phyloP scores from a whole-genome alignment of 257 asterid genomes.

The Solanum bulbocastanum region DNA sequence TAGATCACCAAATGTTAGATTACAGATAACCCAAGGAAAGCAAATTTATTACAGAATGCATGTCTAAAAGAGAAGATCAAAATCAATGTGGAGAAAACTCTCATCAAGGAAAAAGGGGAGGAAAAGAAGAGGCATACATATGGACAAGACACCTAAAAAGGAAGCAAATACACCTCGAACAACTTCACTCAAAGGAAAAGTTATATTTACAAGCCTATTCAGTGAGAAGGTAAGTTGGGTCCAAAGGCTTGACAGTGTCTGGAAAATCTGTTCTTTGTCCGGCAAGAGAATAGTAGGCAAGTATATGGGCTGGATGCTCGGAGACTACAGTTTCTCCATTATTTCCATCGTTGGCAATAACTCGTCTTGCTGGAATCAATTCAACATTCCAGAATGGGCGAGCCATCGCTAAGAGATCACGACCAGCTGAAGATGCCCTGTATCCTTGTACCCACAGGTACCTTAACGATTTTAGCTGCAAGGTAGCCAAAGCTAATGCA shows the following conservation, averaged over 20 bases:
- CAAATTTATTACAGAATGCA: not conserved
- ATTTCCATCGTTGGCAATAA: not conserved
- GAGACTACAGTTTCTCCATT: slow-evolving; percentile 4
- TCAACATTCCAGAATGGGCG: slow-evolving; percentile 78
- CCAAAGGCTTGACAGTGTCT: slow-evolving; percentile 39
- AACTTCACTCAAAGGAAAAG: not conserved
- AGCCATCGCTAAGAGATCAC: slow-evolving; percentile 47
- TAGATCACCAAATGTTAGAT: not conserved
- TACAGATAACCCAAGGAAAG: not conserved
- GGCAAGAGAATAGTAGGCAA: slow-evolving; percentile 83
- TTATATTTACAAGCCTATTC: slow-evolving; percentile 12
- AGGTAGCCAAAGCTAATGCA: slow-evolving; percentile 55
- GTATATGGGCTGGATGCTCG: slow-evolving; percentile 78
- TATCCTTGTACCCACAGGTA: slow-evolving; percentile 91
- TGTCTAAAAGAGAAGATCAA: not conserved
- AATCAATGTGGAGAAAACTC: not conserved
- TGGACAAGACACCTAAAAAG: not conserved
- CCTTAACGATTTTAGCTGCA: slow-evolving; percentile 43
- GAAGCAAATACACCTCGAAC: not conserved
- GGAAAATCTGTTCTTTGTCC: slow-evolving; percentile 86
- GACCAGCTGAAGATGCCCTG: slow-evolving; percentile 32
- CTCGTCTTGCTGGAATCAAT: slow-evolving; percentile 59
- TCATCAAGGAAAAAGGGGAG: not conserved
- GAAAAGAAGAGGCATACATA: not conserved
- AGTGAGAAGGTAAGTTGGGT: slow-evolving; percentile 1